Evolutionary conservation across 305 asterid species (phyloP).

Genomic region (Fraxinus ornus): DNA sequence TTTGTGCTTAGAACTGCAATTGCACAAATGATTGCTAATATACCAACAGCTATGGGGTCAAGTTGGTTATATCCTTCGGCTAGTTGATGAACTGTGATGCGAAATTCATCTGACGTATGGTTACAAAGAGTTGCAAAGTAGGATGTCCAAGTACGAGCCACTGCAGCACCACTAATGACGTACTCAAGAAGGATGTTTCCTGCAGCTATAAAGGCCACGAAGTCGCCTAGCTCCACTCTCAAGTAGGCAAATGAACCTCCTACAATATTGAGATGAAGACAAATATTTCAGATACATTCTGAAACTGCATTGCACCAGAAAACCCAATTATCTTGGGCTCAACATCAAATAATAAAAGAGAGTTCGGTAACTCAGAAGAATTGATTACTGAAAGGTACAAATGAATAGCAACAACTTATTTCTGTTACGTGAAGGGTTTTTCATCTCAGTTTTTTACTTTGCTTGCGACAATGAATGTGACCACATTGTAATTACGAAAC

Average conservation of each 20-base stretch:
- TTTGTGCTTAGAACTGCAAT: not conserved
- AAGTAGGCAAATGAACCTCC: not conserved
- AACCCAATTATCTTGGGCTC: not conserved
- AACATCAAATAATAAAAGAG: not conserved
- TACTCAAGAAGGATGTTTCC: not conserved
- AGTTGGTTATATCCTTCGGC: not conserved
- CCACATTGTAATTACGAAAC: not conserved
- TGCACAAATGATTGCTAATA: not conserved
- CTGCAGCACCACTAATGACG: not conserved
- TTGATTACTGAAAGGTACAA: not conserved
- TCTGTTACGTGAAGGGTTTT: not conserved
- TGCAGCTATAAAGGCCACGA: not conserved
- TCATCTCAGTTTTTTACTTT: not conserved
- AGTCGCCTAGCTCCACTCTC: not conserved
- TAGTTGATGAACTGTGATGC: not conserved
- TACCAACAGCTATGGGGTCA: not conserved
- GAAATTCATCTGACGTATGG: not conserved
- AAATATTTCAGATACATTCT: not conserved
- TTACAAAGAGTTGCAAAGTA: not conserved
- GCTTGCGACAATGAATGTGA: not conserved
- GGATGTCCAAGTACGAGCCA: not conserved
- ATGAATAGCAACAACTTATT: not conserved
- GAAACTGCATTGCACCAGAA: not conserved
- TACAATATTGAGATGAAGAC: not conserved
- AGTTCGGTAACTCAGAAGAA: not conserved